Evolutionary conservation across 306 rosid genomes (phyloP).

Genomic region (Vigna nakashimae): DNA sequence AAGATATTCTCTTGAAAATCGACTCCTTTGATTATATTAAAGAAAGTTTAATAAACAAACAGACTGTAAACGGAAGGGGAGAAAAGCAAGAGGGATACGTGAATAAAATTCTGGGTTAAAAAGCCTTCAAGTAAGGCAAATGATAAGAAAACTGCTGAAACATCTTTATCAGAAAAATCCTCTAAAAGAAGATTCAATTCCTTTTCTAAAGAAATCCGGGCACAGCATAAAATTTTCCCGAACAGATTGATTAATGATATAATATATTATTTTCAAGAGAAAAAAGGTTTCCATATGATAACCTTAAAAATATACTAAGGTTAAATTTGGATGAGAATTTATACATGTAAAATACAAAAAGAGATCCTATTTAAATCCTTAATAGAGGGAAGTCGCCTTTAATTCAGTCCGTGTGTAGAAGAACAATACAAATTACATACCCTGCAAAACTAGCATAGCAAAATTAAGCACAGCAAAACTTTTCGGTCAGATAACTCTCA

Average conservation of each 20-base stretch:
- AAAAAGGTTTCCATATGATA: slow-evolving; percentile 35
- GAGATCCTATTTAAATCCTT: slow-evolving; percentile 19
- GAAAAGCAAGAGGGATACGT: slow-evolving; percentile 10
- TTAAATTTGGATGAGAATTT: not conserved
- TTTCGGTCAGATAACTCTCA: slow-evolving; percentile 17
- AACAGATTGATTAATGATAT: not conserved
- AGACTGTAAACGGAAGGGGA: slow-evolving; percentile 1
- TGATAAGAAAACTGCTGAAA: slow-evolving; percentile 5
- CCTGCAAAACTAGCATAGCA: slow-evolving; percentile 66
- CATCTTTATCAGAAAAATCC: not conserved
- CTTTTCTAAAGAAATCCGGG: not conserved
- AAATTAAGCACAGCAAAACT: slow-evolving; percentile 38
- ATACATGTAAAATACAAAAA: slow-evolving; percentile 19
- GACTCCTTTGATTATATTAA: slow-evolving; percentile 18
- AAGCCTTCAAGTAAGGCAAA: slow-evolving; percentile 5
- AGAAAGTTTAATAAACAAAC: not conserved
- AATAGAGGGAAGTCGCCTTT: slow-evolving; percentile 34
- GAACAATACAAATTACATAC: slow-evolving; percentile 44
- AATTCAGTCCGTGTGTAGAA: slow-evolving; percentile 47
- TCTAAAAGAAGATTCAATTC: not conserved
- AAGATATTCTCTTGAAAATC: slow-evolving; percentile 36
- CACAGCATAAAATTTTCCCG: not conserved
- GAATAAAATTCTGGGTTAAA: slow-evolving; percentile 24
- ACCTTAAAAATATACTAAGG: slow-evolving; percentile 28
- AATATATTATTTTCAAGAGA: not conserved